A percentile compares a stretch with the other conserved stretches of the same genome.
Conservation (phyloP, 73 alveolate genomes). For the Diophrys sp. region DNA sequence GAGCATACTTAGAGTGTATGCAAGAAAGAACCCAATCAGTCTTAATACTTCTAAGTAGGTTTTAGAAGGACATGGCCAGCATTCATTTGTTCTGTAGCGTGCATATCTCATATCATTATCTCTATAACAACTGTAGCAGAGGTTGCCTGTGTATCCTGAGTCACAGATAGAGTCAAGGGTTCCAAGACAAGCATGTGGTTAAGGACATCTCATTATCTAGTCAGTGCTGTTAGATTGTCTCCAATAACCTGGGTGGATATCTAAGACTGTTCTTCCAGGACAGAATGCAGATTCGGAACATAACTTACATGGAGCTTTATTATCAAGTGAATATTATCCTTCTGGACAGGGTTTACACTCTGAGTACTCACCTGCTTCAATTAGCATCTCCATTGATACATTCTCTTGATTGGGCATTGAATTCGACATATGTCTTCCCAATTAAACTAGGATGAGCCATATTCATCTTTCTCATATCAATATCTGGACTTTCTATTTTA, state of each 20-base stretch:
- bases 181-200: constrained; percentile 11
- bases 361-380: not conserved
- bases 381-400: not conserved
- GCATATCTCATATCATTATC: not conserved
- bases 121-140: not conserved
- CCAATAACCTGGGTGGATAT: constrained; percentile 27
- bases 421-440: not conserved
- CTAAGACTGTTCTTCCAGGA: constrained; percentile 12
- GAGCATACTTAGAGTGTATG: too few relatives aligned
- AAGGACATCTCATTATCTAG: constrained; percentile 2
- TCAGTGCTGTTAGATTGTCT: constrained; percentile 11
- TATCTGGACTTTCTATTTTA: not conserved
- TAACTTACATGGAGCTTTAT: not conserved
- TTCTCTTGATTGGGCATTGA: not conserved
- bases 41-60: too few relatives aligned
- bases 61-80: not conserved
- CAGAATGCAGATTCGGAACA: constrained; percentile 25
- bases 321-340: not conserved
- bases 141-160: not conserved
- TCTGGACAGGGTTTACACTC: not conserved
- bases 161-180: not conserved
- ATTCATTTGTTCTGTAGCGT: not conserved
- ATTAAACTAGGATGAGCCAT: not conserved
- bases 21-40: too few relatives aligned
- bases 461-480: not conserved